Conservation (phyloP, 1,284 basidiomycete species). For the Cutaneotrichosporon sp. region DNA sequence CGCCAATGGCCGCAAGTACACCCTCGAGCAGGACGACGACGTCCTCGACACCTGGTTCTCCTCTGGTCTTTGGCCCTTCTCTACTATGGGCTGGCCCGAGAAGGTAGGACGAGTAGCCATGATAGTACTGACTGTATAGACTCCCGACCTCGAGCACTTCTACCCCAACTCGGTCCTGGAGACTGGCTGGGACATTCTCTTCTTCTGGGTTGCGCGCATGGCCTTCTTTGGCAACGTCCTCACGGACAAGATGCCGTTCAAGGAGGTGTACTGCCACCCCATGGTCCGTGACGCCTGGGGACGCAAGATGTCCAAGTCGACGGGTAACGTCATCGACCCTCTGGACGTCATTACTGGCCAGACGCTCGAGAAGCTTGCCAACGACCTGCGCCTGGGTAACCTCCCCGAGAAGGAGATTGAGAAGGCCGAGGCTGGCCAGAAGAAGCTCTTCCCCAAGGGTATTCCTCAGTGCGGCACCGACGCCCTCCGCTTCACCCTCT, state of each 20-base stretch:
- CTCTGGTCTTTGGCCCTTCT: conserved; percentile 96
- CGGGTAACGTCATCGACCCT: conserved; percentile 98
- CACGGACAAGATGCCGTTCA: conserved; percentile 88
- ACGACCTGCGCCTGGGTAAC: conserved; percentile 85
- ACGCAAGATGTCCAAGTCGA: conserved; percentile 97
- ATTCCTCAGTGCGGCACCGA: conserved; percentile 99
- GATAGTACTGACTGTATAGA: conserved; percentile 76
- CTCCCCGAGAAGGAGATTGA: conserved; percentile 87
- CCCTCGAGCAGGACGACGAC: conserved; percentile 89
- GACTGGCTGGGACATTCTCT: conserved; percentile 98
- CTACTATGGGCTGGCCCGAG: conserved; percentile 95
- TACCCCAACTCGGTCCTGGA: conserved; percentile 88
- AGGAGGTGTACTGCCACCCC: conserved; percentile 96
- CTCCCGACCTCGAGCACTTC: conserved; percentile 65
- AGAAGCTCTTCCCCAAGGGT: conserved; percentile 98
- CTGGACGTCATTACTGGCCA: conserved; percentile 91
- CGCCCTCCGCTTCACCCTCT: conserved; percentile 89
- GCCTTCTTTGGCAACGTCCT: conserved; percentile 87
- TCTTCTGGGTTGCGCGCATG: conserved; percentile 99
- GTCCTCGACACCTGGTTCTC: conserved; percentile 99
- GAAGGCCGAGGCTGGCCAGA: conserved; percentile 91
- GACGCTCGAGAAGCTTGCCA: conserved; percentile 74
- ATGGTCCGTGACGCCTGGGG: conserved; percentile 99
- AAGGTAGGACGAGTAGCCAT: conserved; percentile 55
- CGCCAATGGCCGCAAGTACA: conserved; percentile 67